Percentiles rank a stretch among this genome's conserved stretches.
These are phyloP conservation scores for Leishmania arabica DNA, from an alignment of 208 protist genomes.

Conservation along the genomic window DNA sequence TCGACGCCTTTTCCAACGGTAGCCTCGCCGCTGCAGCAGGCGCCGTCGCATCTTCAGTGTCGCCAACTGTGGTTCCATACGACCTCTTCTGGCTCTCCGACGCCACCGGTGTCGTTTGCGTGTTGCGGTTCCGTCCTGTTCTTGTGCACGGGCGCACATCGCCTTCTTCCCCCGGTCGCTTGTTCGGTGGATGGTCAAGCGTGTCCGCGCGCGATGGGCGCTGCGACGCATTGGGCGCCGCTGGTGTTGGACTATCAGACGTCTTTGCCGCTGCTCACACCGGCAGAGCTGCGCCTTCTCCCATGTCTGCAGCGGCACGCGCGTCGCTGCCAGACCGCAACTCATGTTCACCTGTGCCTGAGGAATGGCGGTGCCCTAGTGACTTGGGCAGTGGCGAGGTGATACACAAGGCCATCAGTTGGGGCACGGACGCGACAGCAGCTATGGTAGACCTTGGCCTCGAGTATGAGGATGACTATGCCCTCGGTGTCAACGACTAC, in stretches of 20 bases:
- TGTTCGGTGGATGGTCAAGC: neutral
- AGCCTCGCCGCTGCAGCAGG: slow-evolving; percentile 12
- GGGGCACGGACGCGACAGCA: neutral
- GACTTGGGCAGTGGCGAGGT: neutral
- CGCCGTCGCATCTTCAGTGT: neutral
- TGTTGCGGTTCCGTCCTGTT: slow-evolving; percentile 8
- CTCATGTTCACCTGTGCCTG: neutral
- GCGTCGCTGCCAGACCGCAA: too few species aligned
- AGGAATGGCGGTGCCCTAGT: neutral
- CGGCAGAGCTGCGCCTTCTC: neutral
- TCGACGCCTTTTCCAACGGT: slow-evolving; percentile 23
- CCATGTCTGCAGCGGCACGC: neutral
- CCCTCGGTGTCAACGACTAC: slow-evolving; percentile 50
- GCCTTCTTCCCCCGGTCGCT: neutral
- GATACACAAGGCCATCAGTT: neutral
- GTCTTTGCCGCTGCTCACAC: neutral
- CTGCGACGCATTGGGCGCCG: neutral
- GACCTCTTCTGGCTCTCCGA: slow-evolving; percentile 27
- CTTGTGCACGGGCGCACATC: neutral
- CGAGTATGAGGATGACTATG: neutral
- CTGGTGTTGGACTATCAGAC: neutral
- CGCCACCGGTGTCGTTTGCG: slow-evolving; percentile 22
- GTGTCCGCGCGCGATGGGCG: neutral
- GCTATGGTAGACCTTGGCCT: neutral
- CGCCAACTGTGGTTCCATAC: neutral